phyloP scores from a whole-genome alignment of 2,329 filamentous ascomycete genomes.

The Penicillium decumbens region DNA sequence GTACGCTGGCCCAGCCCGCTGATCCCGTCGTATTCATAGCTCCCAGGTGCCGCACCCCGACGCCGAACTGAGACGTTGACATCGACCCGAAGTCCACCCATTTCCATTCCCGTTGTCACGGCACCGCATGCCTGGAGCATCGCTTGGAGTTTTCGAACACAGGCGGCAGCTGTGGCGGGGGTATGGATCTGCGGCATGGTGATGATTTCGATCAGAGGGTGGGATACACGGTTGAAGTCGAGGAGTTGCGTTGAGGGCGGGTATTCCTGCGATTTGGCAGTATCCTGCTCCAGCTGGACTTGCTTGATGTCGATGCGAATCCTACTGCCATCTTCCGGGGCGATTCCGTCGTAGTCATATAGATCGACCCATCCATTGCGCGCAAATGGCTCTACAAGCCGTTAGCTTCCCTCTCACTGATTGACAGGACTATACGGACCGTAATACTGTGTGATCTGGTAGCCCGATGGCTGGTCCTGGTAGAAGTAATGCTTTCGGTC shows the following conservation, averaged over 20 bases:
- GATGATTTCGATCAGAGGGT: constrained; percentile 92
- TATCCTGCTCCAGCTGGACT: constrained; percentile 96
- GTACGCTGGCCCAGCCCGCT: constrained; percentile 74
- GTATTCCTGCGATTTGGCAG: constrained; percentile 83
- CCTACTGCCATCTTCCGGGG: constrained; percentile 64
- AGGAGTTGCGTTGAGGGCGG: constrained; percentile 69
- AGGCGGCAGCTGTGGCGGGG: constrained; percentile 78
- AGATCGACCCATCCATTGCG: constrained; percentile 69
- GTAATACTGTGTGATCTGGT: constrained; percentile 98
- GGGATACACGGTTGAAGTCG: constrained; percentile 89
- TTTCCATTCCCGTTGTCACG: constrained; percentile 87
- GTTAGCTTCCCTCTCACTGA: constrained; percentile 5
- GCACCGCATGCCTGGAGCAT: constrained; percentile 75
- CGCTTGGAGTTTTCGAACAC: constrained; percentile 82
- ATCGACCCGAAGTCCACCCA: constrained; percentile 83
- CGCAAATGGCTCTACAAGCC: constrained; percentile 53
- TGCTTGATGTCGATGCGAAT: constrained; percentile 81
- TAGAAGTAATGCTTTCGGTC: constrained; percentile 99
- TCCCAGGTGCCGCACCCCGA: constrained; percentile 45
- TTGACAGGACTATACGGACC: constrained; percentile 30
- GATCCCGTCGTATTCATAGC: constrained; percentile 54
- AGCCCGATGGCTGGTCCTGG: constrained; percentile 93
- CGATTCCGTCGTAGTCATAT: constrained; percentile 71
- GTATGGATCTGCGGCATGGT: constrained; percentile 84
- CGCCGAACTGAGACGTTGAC: constrained; percentile 86